Conservation (phyloP, 192 early-diverging fungal genomes). For the Linnemannia elongata region DNA sequence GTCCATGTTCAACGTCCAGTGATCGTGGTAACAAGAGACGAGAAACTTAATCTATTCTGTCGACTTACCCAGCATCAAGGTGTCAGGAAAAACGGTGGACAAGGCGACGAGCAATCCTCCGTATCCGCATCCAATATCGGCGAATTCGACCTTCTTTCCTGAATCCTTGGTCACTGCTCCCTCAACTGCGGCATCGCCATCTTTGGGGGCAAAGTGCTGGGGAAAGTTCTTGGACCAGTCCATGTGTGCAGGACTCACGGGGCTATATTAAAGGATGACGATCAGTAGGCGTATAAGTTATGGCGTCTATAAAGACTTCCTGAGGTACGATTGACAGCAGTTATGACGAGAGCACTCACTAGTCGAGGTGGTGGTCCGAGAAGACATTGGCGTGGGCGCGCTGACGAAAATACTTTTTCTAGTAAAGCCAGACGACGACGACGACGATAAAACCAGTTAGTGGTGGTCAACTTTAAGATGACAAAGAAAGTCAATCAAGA, state of each 20-base stretch:
- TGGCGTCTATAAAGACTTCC: neutral
- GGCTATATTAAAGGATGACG: slow-evolving; percentile 59
- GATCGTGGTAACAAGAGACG: neutral
- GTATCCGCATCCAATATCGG: slow-evolving; percentile 99
- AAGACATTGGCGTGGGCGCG: slow-evolving; percentile 98
- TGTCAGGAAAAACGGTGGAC: slow-evolving; percentile 92
- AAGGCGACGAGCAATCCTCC: slow-evolving; percentile 92
- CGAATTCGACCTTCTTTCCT: slow-evolving; percentile 88
- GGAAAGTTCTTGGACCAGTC: slow-evolving; percentile 96
- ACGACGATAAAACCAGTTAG: neutral
- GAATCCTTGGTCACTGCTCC: slow-evolving; percentile 39
- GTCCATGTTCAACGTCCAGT: neutral
- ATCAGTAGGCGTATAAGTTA: neutral
- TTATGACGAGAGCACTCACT: slow-evolving; percentile 64
- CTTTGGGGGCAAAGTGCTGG: slow-evolving; percentile 62
- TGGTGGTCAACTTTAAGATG: neutral
- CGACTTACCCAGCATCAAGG: slow-evolving; percentile 84
- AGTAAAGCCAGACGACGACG: slow-evolving; percentile 19
- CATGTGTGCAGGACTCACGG: slow-evolving; percentile 80
- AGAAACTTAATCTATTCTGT: neutral
- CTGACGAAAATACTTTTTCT: slow-evolving; percentile 89
- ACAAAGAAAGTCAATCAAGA: neutral
- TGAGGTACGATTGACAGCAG: neutral
- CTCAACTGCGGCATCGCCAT: slow-evolving; percentile 35
- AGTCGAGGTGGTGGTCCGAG: slow-evolving; percentile 94